Evolutionary conservation across 805 yeast species (phyloP).

Genomic region (Cyberlindnera misumaiensis): DNA sequence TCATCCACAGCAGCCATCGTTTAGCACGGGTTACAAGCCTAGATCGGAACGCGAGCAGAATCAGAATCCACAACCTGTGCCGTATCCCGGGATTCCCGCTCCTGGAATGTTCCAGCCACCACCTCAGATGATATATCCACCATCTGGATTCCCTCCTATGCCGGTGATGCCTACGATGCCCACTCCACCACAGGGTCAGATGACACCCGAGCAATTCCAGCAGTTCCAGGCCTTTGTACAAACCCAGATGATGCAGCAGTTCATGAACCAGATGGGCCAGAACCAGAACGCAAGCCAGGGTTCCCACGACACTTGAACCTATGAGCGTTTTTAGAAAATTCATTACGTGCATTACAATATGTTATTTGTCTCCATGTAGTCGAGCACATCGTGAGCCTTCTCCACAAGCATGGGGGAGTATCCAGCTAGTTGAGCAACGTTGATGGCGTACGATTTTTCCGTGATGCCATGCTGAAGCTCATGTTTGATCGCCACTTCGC

Average conservation of each 20-base stretch:
- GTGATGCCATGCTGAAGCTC: conserved; percentile 87
- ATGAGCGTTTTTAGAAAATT: no score
- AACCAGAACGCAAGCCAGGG: conserved; percentile 15
- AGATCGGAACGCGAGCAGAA: conserved; percentile 21
- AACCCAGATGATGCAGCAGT: conserved; percentile 23
- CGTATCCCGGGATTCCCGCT: conserved; percentile 3
- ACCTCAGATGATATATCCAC: conserved; percentile 7
- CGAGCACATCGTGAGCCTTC: conserved; percentile 8
- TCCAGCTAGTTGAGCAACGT: conserved; percentile 90
- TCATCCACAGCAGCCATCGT: conserved; percentile 1
- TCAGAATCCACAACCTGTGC: conserved; percentile 7
- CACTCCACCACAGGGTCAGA: conserved; percentile 4
- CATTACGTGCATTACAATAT: conserved; percentile 4
- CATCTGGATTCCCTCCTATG: not conserved
- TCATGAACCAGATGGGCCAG: conserved; percentile 9
- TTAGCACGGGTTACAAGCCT: conserved; percentile 14
- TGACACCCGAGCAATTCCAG: conserved; percentile 19
- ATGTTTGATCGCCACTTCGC: conserved; percentile 74
- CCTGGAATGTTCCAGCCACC: conserved; percentile 17
- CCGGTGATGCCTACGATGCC: conserved; percentile 12
- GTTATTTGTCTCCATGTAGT: conserved; percentile 3
- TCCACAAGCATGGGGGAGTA: conserved; percentile 48
- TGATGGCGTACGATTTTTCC: conserved; percentile 93
- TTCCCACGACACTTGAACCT: no score
- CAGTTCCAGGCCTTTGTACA: conserved; percentile 25